phyloP scores from a whole-genome alignment of 2,329 filamentous ascomycete genomes.

The Fusarium pilosicola region DNA sequence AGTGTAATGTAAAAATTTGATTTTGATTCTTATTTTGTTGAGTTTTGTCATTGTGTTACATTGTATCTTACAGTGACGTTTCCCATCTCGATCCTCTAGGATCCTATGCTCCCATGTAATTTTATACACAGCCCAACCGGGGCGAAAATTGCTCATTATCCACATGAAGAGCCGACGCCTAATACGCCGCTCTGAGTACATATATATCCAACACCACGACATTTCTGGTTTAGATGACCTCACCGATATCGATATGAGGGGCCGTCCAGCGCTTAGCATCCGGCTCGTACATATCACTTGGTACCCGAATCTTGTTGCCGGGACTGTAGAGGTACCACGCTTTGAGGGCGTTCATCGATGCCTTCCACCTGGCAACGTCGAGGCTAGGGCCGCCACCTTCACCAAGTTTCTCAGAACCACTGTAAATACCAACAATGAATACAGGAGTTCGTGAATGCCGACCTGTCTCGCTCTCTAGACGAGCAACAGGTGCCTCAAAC shows the following conservation, averaged over 20 bases:
- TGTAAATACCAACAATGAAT: slow-evolving; percentile 93
- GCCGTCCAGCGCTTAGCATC: slow-evolving; percentile 72
- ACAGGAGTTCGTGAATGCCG: slow-evolving; percentile 86
- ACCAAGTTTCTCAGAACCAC: slow-evolving; percentile 88
- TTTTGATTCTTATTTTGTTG: slow-evolving; percentile 40
- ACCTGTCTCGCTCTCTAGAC: slow-evolving; percentile 91
- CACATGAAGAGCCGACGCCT: slow-evolving; percentile 35
- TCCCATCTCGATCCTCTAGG: slow-evolving; percentile 35
- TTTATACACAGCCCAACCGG: slow-evolving; percentile 47
- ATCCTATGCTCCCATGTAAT: slow-evolving; percentile 42
- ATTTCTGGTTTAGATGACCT: slow-evolving; percentile 64
- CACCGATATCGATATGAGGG: slow-evolving; percentile 75
- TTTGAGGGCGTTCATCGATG: slow-evolving; percentile 87
- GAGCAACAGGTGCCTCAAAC: slow-evolving; percentile 87
- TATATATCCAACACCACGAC: slow-evolving; percentile 28
- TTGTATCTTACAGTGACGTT: slow-evolving; percentile 52
- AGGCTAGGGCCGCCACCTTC: slow-evolving; percentile 86
- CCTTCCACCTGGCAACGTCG: slow-evolving; percentile 79
- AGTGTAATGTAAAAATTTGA: slow-evolving; percentile 36
- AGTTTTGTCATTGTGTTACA: slow-evolving; percentile 51
- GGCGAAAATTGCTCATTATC: slow-evolving; percentile 45
- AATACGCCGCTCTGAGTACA: slow-evolving; percentile 32
- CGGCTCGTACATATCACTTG: slow-evolving; percentile 74
- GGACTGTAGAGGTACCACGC: slow-evolving; percentile 97
- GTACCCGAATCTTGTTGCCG: slow-evolving; percentile 68